Base-by-base conservation (phyloP, 2,329 filamentous ascomycete genomes). In the Anthostomella pinea region DNA sequence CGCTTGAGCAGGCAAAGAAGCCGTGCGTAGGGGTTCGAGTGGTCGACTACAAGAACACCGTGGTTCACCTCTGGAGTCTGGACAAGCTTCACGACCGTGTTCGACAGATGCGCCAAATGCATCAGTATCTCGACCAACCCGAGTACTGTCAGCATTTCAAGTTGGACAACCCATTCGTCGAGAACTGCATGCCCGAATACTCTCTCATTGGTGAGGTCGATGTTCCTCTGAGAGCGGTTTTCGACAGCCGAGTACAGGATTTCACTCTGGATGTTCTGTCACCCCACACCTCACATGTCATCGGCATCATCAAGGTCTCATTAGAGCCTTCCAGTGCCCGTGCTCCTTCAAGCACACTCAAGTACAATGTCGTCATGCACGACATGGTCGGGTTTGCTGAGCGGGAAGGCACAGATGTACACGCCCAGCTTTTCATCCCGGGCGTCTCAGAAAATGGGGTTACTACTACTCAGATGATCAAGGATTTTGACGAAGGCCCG, bases 281-380 rank as follows among this genome's bases (percentile, higher is more conserved):
- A 1, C 90, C 91, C 3, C 94, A 95, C 55, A 98, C 93, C 0
- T 86, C 84, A 17, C 89, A 89, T 52, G 87, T 88, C 7, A 80
- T 97, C 42, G 93, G 91, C 28, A 91, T 96, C 37, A 79, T 98
- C 48, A 87, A 89, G 54, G 69, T 98, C 23, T 91, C 91, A 0
- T 69, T 98, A 6, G 93, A 98, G 58, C 93, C 93, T 10, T 97
- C 91, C 1, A 91, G 88, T 30, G 90, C 91, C 2, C 83, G 94
- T 54, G 91, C 90, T 4, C 93, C 93, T 10, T 86, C 87, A 9
- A 93, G 87, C 40, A 96, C 87, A 3, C 69, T 97, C 39, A 98
- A 97, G 60, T 98, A 98, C 68, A 98, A 97, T 54, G 90, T 97
- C 5, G 90, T 97, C 20, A 95, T 98, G 87, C 90, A 95, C 56